phyloP scores from a whole-genome alignment of 257 asterid species.

The Solanum pennellii region DNA sequence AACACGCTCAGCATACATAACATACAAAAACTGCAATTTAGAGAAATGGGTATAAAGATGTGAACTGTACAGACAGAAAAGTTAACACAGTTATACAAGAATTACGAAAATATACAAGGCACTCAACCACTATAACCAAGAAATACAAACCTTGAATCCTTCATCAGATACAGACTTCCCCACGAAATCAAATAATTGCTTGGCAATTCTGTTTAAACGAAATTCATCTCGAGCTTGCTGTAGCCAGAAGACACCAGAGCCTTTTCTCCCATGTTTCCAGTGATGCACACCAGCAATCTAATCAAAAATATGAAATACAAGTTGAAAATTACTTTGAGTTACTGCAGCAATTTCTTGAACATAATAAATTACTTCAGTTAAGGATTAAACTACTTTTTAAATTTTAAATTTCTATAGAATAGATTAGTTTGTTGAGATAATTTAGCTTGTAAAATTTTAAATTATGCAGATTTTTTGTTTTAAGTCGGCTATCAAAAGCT shows the following conservation, averaged over 20 bases:
- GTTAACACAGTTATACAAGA: not conserved
- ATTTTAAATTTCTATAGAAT: not conserved
- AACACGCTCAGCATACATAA: not conserved
- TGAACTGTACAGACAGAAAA: not conserved
- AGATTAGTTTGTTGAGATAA: not conserved
- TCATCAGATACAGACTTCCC: conserved; percentile 86
- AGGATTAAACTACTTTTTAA: not conserved
- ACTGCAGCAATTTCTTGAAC: not conserved
- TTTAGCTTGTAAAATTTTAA: no score
- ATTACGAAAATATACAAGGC: not conserved
- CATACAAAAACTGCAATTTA: not conserved
- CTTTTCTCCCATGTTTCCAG: conserved; percentile 96
- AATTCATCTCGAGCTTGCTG: conserved; percentile 90
- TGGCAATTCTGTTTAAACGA: conserved; percentile 76
- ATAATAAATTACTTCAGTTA: not conserved
- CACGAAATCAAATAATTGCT: conserved; percentile 70
- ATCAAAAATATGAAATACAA: conserved; percentile 1
- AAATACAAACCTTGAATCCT: conserved; percentile 60
- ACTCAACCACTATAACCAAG: not conserved
- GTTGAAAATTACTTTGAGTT: not conserved
- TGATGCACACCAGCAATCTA: conserved; percentile 81
- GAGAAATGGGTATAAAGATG: not conserved
- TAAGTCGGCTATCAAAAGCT: not conserved
- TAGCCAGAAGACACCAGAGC: conserved; percentile 90
- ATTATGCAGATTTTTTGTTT: not conserved